Base-by-base conservation (phyloP, 805 yeast genomes). In the Saccharomycopsis javanensis region DNA sequence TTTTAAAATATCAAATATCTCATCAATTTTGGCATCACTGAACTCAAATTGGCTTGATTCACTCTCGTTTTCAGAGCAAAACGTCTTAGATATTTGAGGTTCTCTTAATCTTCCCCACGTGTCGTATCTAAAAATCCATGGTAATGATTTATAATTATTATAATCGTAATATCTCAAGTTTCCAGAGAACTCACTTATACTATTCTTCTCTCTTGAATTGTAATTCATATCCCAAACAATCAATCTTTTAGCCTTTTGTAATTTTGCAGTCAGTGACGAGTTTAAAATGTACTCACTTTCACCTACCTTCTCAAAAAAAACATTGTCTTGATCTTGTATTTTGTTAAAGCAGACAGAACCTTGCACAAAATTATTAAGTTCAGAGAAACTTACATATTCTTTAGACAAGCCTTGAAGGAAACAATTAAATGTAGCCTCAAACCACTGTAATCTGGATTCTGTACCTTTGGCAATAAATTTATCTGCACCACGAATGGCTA, bases 181-280 rank as follows among this genome's bases (percentile, higher is more conserved):
- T 1, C 28, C 11, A 7, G 46, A 27, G 23, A 54, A 48, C 1
- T 57, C 60, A 0, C 69, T 67, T 4, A 70, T 54, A 25, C 60
- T 59, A 23, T 61, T 46, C 55, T 69, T 73, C 30, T 66, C 60
- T 55, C 70, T 57, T 15, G 57, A 50, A 37, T 71, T 61, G 65
- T 57, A 70, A 61, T 73, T 68, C 53, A 75, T 64, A 23, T 64
- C 57, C 78, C 78, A 74, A 54, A 73, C 59, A 33, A 75, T 59
- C 20, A 74, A 65, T 51, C 78, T 63, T 59, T 72, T 73, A 18
- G 71, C 71, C 10, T 75, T 63, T 55, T 66, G 65, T n/a, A 69
- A 65, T 56, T 69, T 73, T 38, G 16, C 28, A 15, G 58, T 56
- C 33, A 65, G 67, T 15, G 70, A 57, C 1, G 76, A 66, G 25